Conservation (phyloP, 1,284 basidiomycete species). For the Cryptococcus neoformans region DNA sequence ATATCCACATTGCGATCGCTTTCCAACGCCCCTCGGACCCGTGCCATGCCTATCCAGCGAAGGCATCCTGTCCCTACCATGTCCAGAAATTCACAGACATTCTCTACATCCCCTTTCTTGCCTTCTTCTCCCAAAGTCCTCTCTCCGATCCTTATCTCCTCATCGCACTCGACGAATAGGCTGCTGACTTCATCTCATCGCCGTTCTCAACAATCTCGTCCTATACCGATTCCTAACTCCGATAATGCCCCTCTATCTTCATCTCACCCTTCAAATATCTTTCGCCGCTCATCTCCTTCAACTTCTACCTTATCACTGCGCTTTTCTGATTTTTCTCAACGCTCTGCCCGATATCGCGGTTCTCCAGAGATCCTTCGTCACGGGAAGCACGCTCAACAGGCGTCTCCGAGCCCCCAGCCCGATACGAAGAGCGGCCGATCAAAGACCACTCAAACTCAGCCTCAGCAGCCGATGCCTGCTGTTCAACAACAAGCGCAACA, state of each 20-base stretch:
- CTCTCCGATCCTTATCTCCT: slow-evolving; percentile 16
- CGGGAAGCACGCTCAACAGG: slow-evolving; percentile 66
- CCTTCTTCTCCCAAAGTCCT: slow-evolving; percentile 14
- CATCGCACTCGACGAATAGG: not conserved
- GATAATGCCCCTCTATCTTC: slow-evolving; percentile 6
- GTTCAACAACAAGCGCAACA: not conserved
- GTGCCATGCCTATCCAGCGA: slow-evolving; percentile 5
- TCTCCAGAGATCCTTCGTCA: slow-evolving; percentile 71
- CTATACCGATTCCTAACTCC: slow-evolving; percentile 4
- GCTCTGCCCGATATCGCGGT: not conserved
- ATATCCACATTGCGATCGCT: not conserved
- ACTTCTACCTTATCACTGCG: not conserved
- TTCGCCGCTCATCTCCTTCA: slow-evolving; percentile 4
- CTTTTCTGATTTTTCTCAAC: slow-evolving; percentile 4
- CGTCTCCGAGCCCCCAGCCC: slow-evolving; percentile 26
- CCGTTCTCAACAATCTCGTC: not conserved
- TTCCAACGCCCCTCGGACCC: no score
- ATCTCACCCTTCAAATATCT: not conserved
- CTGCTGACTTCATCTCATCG: slow-evolving; percentile 10
- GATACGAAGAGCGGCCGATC: slow-evolving; percentile 25
- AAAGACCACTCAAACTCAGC: slow-evolving; percentile 12
- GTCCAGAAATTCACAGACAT: not conserved
- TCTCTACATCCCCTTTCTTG: slow-evolving; percentile 13
- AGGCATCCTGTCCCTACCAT: not conserved
- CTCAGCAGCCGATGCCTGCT: slow-evolving; percentile 13